These are phyloP conservation scores for Verruconis gallopava DNA, from an alignment of 2,329 filamentous ascomycete species.

Conservation along the genomic window DNA sequence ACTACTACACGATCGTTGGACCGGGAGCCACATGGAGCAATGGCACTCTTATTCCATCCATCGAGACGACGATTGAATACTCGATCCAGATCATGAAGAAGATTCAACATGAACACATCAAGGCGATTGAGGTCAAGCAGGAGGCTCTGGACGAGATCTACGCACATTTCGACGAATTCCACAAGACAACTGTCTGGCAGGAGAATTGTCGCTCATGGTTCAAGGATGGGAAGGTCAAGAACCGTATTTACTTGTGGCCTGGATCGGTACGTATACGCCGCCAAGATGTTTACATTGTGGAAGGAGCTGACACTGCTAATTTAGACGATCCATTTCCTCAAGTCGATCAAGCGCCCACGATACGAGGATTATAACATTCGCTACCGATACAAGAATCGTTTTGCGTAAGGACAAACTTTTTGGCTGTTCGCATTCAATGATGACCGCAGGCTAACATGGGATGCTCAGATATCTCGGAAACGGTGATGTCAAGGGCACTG, in stretches of 20 bases:
- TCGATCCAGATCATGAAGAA: slow-evolving; percentile 37
- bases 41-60: slow-evolving; percentile 31
- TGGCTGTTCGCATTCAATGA: too few relatives aligned
- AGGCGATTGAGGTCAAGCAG: slow-evolving; percentile 31
- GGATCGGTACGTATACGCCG: slow-evolving; percentile 23
- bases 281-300: too few relatives aligned
- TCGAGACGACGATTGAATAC: slow-evolving; percentile 36
- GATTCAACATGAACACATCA: slow-evolving; percentile 35
- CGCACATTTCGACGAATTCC: slow-evolving; percentile 31
- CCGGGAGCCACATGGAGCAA: slow-evolving; percentile 31
- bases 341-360: slow-evolving; percentile 24
- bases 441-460: too few relatives aligned
- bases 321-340: slow-evolving; percentile 26
- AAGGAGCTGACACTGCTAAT: too few relatives aligned
- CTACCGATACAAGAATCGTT: slow-evolving; percentile 26
- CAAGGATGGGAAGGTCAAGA: slow-evolving; percentile 19
- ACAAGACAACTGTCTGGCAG: slow-evolving; percentile 34
- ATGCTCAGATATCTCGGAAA: slow-evolving; percentile 22
- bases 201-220: slow-evolving; percentile 17
- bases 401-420: too few relatives aligned
- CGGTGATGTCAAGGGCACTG: slow-evolving; percentile 33
- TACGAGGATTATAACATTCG: slow-evolving; percentile 22
- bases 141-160: slow-evolving; percentile 40
- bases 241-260: slow-evolving; percentile 30
- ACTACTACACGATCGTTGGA: slow-evolving; percentile 34